Conservation (phyloP, 1,139 yeast species). For the Pichia sp. region DNA sequence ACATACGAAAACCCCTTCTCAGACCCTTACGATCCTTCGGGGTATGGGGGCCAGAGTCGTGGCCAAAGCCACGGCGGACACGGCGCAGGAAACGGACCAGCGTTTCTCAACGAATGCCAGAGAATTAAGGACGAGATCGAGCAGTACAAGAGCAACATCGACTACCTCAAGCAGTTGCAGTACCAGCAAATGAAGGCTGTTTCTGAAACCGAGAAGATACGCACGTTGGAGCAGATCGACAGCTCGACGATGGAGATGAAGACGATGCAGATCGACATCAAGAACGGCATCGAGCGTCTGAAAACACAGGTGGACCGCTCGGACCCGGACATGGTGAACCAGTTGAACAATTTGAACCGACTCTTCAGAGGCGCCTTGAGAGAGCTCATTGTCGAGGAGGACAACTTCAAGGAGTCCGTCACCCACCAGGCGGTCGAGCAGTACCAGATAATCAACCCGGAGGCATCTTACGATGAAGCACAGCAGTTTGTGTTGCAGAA, state of each 20-base stretch:
- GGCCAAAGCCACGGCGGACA: not conserved
- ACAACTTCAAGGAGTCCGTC: constrained; percentile 14
- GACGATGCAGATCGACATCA: constrained; percentile 15
- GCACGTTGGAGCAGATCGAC: constrained; percentile 9
- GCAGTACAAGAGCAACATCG: constrained; percentile 9
- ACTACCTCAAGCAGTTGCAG: constrained; percentile 11
- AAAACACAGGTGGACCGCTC: constrained; percentile 14
- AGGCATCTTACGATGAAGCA: constrained; percentile 20
- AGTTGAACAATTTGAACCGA: constrained; percentile 22
- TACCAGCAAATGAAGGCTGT: constrained; percentile 10
- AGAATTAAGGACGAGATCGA: constrained; percentile 13
- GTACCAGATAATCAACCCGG: constrained; percentile 21
- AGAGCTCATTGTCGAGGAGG: constrained; percentile 16
- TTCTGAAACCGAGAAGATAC: constrained; percentile 14
- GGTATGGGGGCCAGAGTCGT: not conserved
- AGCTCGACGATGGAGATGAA: constrained; percentile 11
- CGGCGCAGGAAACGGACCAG: not conserved
- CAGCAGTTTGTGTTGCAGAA: constrained; percentile 20
- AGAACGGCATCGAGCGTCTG: constrained; percentile 16
- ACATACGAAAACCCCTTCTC: constrained; percentile 15
- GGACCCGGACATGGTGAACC: constrained; percentile 22
- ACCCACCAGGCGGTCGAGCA: constrained; percentile 22
- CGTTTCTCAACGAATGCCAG: constrained; percentile 9
- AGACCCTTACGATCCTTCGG: constrained; percentile 14
- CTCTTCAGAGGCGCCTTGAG: constrained; percentile 16